phyloP scores from a whole-genome alignment of 495 filamentous ascomycete genomes.

The Lichenothelia convexa region DNA sequence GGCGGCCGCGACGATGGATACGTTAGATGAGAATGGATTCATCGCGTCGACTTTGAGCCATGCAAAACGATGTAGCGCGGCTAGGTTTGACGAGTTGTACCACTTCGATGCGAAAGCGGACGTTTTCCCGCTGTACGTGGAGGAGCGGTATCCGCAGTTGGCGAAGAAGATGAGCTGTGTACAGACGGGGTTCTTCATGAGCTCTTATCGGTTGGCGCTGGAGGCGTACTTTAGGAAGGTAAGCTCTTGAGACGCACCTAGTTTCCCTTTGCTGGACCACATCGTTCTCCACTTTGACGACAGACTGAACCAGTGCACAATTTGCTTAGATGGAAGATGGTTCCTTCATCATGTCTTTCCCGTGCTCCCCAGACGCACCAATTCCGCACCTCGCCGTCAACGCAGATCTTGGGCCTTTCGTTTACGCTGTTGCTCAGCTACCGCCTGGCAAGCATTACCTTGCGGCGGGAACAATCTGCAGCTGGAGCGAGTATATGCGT shows the following conservation, averaged over 20 bases:
- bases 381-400: conserved; percentile 17
- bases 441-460: conserved; percentile 18
- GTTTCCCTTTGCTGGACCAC: too few species aligned
- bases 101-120: conserved; percentile 22
- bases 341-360: conserved; percentile 6
- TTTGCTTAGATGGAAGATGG: too few species aligned
- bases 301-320: too few species aligned
- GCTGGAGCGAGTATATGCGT: conserved; percentile 14
- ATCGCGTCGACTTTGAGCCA: conserved; percentile 11
- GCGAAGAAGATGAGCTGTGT: conserved; percentile 25
- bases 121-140: conserved; percentile 24
- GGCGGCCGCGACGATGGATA: conserved; percentile 18
- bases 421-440: conserved; percentile 15
- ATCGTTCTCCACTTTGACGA: too few species aligned
- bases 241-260: too few species aligned
- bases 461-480: conserved; percentile 16
- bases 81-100: conserved; percentile 12
- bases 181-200: conserved; percentile 22
- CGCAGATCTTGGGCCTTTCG: conserved; percentile 19
- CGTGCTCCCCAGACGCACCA: conserved; percentile 5
- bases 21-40: conserved; percentile 11
- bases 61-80: conserved; percentile 11
- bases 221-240: too few species aligned
- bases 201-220: too few species aligned
- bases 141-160: conserved; percentile 22